Base-by-base conservation (phyloP, 805 yeast genomes). In the Saccharomyces kudriavzevii region DNA sequence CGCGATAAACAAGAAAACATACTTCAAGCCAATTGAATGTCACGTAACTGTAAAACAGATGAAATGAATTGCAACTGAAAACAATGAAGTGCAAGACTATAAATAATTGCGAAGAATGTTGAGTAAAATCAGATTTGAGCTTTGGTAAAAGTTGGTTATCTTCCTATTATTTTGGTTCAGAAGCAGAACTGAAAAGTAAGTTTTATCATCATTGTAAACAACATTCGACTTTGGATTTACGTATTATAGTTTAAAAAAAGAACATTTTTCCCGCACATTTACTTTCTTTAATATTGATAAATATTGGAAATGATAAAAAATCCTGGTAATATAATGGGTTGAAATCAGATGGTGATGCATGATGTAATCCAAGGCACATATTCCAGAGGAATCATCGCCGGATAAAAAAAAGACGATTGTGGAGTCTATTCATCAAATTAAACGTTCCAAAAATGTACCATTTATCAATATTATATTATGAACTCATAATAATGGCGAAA, bases 301-400 rank as follows among this genome's bases (percentile, higher is more conserved):
- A n/a, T 27, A 17, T 17, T 35, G 43, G 43, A 35, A 35, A 35
- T 35, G 17, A 17, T 6, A 17, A 35, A 8, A 17, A 35, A 35
- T 35, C 24, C 43, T 8, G 43, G 43, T 35, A 35, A 35, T 35
- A 35, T 35, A 35, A 35, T 35, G 46, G 45, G 35, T 35, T 58
- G 53, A 48, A 53, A 31, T 88, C 96, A 89, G 96, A 86, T 89
- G 96, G 96, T 89, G 96, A 89, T 89, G 96, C 96, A 89, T 89
- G 96, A 82, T 73, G 60, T 75, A 74, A 80, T 84, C 87, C 87
- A 74, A 73, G 86, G 94, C 84, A 83, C 94, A 87, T 78, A 77
- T 69, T 71, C 67, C 24, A 43, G 40, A 53, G 55, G 67, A 68
- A 70, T 69, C 73, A 70, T 70, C 73, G 71, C 71, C 71, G 71